Evolutionary conservation across 345 rosid species (phyloP).

Genomic region (Hibiscus trionum): DNA sequence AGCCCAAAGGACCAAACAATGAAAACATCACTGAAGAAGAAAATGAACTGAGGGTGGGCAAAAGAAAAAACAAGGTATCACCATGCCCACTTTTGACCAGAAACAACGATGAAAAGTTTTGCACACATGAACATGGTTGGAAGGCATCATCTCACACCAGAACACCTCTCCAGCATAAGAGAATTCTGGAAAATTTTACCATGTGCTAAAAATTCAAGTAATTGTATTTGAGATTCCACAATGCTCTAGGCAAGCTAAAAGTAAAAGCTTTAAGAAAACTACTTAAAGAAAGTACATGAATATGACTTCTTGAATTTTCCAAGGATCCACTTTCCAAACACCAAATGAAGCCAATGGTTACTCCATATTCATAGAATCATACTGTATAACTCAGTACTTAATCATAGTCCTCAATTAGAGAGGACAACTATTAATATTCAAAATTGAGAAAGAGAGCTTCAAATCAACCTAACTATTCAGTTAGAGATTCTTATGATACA

Average conservation of each 20-base stretch:
- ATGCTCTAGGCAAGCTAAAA: background rate
- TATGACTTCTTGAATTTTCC: background rate
- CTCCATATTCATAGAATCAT: background rate
- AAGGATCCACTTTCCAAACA: conserved; percentile 2
- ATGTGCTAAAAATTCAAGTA: background rate
- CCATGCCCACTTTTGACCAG: background rate
- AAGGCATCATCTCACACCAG: background rate
- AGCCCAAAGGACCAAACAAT: background rate
- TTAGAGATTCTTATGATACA: background rate
- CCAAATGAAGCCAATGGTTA: background rate
- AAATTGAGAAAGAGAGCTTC: background rate
- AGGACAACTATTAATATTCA: background rate
- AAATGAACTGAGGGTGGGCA: background rate
- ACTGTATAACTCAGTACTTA: background rate
- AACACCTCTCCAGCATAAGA: background rate
- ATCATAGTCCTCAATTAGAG: background rate
- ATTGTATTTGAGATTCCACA: background rate
- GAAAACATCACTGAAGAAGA: background rate
- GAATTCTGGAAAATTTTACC: background rate
- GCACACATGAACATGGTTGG: background rate
- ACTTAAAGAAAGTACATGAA: background rate
- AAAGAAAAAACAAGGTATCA: no score
- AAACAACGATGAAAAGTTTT: background rate
- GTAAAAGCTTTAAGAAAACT: background rate
- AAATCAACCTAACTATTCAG: background rate